These are phyloP conservation scores for Blumeria graminis DNA, from an alignment of 2,329 filamentous ascomycete genomes.

Conservation along the genomic window DNA sequence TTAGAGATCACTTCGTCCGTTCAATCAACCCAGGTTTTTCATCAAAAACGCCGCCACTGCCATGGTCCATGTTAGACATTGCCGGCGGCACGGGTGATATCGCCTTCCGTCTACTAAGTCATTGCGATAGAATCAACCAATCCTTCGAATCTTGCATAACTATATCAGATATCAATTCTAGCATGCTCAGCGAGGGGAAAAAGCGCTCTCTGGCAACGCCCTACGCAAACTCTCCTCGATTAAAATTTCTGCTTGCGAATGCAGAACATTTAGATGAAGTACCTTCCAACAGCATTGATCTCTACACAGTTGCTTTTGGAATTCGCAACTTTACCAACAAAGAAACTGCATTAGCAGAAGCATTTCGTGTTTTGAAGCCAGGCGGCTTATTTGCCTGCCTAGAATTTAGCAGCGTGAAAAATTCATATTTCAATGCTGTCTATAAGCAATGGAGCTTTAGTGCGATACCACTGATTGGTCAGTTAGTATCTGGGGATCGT, in stretches of 20 bases:
- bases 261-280: slow-evolving; percentile 52
- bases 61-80: slow-evolving; percentile 71
- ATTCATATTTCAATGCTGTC: slow-evolving; percentile 52
- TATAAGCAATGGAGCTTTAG: slow-evolving; percentile 95
- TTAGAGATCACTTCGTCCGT: slow-evolving; percentile 66
- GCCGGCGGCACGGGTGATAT: slow-evolving; percentile 95
- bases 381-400: slow-evolving; percentile 91
- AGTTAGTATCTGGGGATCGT: slow-evolving; percentile 77
- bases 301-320: slow-evolving; percentile 94
- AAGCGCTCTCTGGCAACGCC: slow-evolving; percentile 43
- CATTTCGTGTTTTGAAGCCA: slow-evolving; percentile 71
- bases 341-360: slow-evolving; percentile 56
- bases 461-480: slow-evolving; percentile 84
- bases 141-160: slow-evolving; percentile 66
- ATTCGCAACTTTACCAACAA: slow-evolving; percentile 96
- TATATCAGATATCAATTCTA: slow-evolving; percentile 85
- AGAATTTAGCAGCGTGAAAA: slow-evolving; percentile 66
- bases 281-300: slow-evolving; percentile 49
- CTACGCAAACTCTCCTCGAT: slow-evolving; percentile 27
- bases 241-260: slow-evolving; percentile 70
- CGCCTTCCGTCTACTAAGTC: slow-evolving; percentile 83
- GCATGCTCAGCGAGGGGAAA: slow-evolving; percentile 75
- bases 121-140: slow-evolving; percentile 56
- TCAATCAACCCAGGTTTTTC: slow-evolving; percentile 49
- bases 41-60: slow-evolving; percentile 20